A percentile compares a stretch with the other conserved stretches of the same genome.
These are phyloP conservation scores for Coemansia sp. DNA, from an alignment of 192 early-diverging fungal species.

Conservation along the genomic window DNA sequence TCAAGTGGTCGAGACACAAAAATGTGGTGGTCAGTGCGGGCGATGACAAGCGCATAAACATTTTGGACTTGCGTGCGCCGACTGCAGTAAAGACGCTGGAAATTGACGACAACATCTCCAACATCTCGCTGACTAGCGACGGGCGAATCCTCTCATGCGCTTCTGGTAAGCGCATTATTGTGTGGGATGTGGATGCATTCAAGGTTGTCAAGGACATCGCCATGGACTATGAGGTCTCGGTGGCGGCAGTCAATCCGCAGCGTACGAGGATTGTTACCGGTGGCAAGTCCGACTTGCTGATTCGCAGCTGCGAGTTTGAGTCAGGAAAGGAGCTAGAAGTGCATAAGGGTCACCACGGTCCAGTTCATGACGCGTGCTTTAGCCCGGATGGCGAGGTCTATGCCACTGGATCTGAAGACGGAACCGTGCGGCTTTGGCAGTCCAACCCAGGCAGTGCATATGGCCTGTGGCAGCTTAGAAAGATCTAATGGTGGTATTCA, in stretches of 20 bases:
- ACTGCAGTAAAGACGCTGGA: slow-evolving; percentile 59
- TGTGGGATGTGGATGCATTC: slow-evolving; percentile 72
- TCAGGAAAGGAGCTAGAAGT: slow-evolving; percentile 73
- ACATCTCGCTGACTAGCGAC: slow-evolving; percentile 73
- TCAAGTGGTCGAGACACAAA: slow-evolving; percentile 42
- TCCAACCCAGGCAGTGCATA: slow-evolving; percentile 76
- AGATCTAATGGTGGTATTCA: slow-evolving; percentile 10
- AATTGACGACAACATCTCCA: slow-evolving; percentile 66
- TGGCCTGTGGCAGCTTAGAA: slow-evolving; percentile 75
- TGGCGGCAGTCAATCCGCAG: slow-evolving; percentile 79
- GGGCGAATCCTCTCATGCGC: slow-evolving; percentile 74
- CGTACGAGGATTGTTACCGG: slow-evolving; percentile 79
- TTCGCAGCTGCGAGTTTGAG: slow-evolving; percentile 81
- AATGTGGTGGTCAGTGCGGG: slow-evolving; percentile 62
- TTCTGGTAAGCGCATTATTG: slow-evolving; percentile 71
- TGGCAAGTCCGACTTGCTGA: slow-evolving; percentile 78
- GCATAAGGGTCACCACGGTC: slow-evolving; percentile 90
- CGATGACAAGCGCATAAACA: slow-evolving; percentile 57
- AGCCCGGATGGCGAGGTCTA: slow-evolving; percentile 92
- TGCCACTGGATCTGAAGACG: slow-evolving; percentile 90
- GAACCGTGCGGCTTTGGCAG: slow-evolving; percentile 90
- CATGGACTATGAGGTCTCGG: slow-evolving; percentile 70
- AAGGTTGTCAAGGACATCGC: slow-evolving; percentile 57
- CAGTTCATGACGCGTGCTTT: slow-evolving; percentile 85
- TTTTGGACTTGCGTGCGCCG: slow-evolving; percentile 75